These are phyloP conservation scores for Euphrasia confusa DNA, from an alignment of 257 asterid species.

Conservation along the genomic window DNA sequence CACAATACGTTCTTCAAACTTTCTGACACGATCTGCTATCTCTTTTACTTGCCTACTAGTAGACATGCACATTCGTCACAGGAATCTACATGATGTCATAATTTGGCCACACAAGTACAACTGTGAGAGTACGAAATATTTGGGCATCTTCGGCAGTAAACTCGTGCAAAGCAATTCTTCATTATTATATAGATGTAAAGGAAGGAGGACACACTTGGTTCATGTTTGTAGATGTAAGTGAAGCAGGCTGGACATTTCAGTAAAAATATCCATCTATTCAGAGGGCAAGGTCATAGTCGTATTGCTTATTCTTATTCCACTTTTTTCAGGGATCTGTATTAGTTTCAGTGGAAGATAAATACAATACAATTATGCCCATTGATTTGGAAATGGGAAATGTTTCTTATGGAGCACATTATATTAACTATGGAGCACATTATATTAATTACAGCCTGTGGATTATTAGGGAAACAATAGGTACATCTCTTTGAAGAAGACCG, in stretches of 20 bases:
- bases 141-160: conserved; percentile 3
- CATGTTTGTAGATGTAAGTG: conserved; percentile 4
- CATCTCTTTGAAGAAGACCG: too few species aligned
- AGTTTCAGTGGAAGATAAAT: too few species aligned
- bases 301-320: background rate
- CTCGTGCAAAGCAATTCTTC: background rate
- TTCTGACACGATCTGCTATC: background rate
- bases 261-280: background rate
- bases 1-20: conserved; percentile 12
- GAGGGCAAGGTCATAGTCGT: background rate
- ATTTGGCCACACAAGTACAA: background rate
- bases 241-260: background rate
- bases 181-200: background rate
- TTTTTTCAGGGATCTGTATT: background rate
- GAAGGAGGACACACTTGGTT: background rate
- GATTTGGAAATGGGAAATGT: too few species aligned
- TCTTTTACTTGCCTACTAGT: background rate
- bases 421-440: too few species aligned
- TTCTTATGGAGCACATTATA: too few species aligned
- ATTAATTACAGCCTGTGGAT: too few species aligned
- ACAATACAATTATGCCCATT: too few species aligned
- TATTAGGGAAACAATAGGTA: too few species aligned
- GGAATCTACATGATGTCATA: conserved; percentile 1
- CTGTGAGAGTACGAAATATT: background rate
- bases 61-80: background rate